Base-by-base conservation (phyloP, 768 basidiomycete genomes). In the Rhodotorula taiwanensis region DNA sequence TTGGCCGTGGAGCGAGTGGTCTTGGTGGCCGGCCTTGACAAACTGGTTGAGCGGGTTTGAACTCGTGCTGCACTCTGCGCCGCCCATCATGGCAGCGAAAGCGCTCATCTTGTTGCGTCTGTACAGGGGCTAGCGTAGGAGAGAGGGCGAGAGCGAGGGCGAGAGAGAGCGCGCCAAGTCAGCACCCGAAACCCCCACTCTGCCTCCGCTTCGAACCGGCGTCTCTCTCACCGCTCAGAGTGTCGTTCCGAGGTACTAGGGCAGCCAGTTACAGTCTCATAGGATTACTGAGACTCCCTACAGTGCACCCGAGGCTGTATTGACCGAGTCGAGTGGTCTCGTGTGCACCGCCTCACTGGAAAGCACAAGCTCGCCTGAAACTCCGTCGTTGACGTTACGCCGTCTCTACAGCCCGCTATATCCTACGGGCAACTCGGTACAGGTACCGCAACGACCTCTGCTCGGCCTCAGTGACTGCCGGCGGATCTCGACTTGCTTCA, bases 41-140 rank as follows among this genome's bases (percentile, higher is more conserved):
- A 97, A 86, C 70, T 89, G 86, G 4, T 88, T 84, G 30, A 98
- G 79, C 4, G 93, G 92, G 74, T 95, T 97, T 52, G 86, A 80
- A 2, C 85, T 79, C 25, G 84, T 82, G 18, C 86, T 87, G 76
- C 92, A 95, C 77, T 97, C 94, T 48, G 90, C 82, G 60, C 90
- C 92, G 31, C 71, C 71, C 55, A 77, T 71, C 45, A 77, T 71
- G 16, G 74, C 74, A 62, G 75, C 72, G 72, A 76, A 61, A 4
- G 67, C 50, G 56, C 55, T 54, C 43, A 48, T 39, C 27, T 30
- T 7, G 42, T 7, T 43, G 42, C 20, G 36, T 28, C 9, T 44
- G 16, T 44, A 44, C 5, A 33, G 9, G 33, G 43, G 52, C 10
- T 16, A 28, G n/a, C n/a, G n/a, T n/a, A n/a, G n/a, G n/a, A 21